phyloP scores from a whole-genome alignment of 768 basidiomycete genomes.

The Coprinopsis marcescibilis region DNA sequence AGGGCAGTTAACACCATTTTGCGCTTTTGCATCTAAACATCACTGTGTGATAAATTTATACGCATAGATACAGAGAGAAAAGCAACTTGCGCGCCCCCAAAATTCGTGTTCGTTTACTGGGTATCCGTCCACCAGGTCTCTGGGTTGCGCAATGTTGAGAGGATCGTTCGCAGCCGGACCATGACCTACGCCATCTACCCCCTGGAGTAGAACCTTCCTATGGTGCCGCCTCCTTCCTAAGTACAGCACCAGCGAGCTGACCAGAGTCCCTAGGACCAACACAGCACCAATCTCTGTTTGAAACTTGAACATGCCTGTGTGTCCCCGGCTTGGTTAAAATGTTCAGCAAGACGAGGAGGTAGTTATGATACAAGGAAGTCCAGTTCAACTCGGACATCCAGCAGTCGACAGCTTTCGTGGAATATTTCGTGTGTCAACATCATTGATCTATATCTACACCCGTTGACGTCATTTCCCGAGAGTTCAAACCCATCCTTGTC shows the following conservation, averaged over 20 bases:
- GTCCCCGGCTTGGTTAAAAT: too few species aligned
- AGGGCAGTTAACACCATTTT: slow-evolving; percentile 50
- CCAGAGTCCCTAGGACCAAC: slow-evolving; percentile 36
- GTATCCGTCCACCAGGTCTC: slow-evolving; percentile 42
- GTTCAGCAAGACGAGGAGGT: too few species aligned
- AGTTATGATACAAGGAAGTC: too few species aligned
- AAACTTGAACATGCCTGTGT: slow-evolving; percentile 65
- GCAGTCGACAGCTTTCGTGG: too few species aligned
- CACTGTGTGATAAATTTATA: slow-evolving; percentile 1
- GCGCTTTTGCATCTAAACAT: slow-evolving; percentile 54
- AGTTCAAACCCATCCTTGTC: too few species aligned
- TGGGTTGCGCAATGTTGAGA: slow-evolving; percentile 54
- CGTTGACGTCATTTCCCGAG: too few species aligned
- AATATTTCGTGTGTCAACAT: too few species aligned
- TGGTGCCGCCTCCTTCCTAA: slow-evolving; percentile 31
- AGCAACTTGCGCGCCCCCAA: slow-evolving; percentile 30
- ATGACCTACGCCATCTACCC: slow-evolving; percentile 14
- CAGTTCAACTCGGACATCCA: too few species aligned
- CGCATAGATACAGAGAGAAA: not conserved
- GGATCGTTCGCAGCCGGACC: slow-evolving; percentile 28
- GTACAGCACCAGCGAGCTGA: slow-evolving; percentile 40
- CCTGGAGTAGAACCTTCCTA: slow-evolving; percentile 37
- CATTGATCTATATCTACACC: too few species aligned
- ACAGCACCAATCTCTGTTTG: slow-evolving; percentile 49
- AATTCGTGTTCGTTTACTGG: slow-evolving; percentile 26